Percentiles rank a stretch among this genome's conserved stretches.
Evolutionary conservation across 2,329 filamentous ascomycete species (phyloP).

Genomic region (Sarocladiaceae sp.): DNA sequence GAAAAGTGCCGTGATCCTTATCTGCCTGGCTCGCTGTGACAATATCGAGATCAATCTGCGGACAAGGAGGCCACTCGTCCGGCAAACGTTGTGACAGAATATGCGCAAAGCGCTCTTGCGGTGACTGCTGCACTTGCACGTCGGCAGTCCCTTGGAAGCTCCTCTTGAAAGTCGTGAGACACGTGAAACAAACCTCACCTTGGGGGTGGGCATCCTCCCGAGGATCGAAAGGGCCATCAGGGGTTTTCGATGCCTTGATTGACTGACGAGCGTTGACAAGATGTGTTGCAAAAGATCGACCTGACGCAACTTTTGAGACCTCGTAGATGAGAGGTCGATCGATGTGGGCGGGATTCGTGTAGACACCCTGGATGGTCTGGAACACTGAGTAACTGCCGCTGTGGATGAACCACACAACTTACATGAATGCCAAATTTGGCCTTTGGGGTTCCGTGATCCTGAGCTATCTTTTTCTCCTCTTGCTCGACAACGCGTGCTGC

Average conservation of each 20-base stretch:
- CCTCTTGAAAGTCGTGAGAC: conserved; percentile 46
- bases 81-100: conserved; percentile 32
- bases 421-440: conserved; percentile 32
- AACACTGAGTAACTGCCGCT: conserved; percentile 1
- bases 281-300: conserved; percentile 42
- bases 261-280: conserved; percentile 45
- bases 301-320: conserved; percentile 36
- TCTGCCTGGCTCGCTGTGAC: conserved; percentile 29
- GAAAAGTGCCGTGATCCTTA: conserved; percentile 37
- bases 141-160: conserved; percentile 28
- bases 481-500: conserved; percentile 26
- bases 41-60: conserved; percentile 38
- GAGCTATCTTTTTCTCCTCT: conserved; percentile 19
- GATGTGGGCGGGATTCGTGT: conserved; percentile 38
- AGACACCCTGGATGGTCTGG: conserved; percentile 51
- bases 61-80: conserved; percentile 37
- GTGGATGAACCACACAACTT: conserved; percentile 14
- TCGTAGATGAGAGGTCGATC: conserved; percentile 50
- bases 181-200: conserved; percentile 41
- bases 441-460: neutral
- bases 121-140: conserved; percentile 30
- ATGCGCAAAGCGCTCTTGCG: conserved; percentile 35
- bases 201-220: conserved; percentile 33
- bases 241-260: conserved; percentile 28
- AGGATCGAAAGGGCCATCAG: conserved; percentile 28